Evolutionary conservation across 331 rosid genomes (phyloP).

Genomic region (Rhamnella rubrinervis): DNA sequence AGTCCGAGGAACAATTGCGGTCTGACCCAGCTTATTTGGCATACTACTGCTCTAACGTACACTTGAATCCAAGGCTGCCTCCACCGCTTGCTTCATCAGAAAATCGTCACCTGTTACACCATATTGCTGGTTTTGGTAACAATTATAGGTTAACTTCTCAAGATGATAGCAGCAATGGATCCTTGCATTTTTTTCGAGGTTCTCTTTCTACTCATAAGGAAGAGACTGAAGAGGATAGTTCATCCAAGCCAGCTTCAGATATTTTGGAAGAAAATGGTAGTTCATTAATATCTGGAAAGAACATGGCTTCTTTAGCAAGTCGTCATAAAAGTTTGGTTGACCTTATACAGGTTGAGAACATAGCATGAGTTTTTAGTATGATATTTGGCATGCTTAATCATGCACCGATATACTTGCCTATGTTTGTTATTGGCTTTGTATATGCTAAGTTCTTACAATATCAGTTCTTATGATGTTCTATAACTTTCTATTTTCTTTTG

Average conservation of each 20-base stretch:
- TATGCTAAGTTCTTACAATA: background rate
- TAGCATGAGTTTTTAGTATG: too few species aligned
- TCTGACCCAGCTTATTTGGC: slow-evolving; percentile 46
- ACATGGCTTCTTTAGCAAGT: slow-evolving; percentile 28
- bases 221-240: slow-evolving; percentile 36
- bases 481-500: background rate
- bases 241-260: slow-evolving; percentile 35
- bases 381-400: background rate
- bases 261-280: slow-evolving; percentile 22
- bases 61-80: slow-evolving; percentile 47
- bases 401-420: background rate
- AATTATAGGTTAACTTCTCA: slow-evolving; percentile 33
- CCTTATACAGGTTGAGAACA: slow-evolving; percentile 51
- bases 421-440: background rate
- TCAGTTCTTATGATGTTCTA: background rate
- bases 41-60: slow-evolving; percentile 26
- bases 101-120: slow-evolving; percentile 36
- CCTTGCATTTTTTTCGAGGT: slow-evolving; percentile 36
- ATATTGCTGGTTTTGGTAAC: slow-evolving; percentile 34
- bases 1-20: slow-evolving; percentile 40
- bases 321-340: slow-evolving; percentile 51
- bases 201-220: slow-evolving; percentile 43
- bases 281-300: slow-evolving; percentile 26
- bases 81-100: slow-evolving; percentile 45
- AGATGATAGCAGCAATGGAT: slow-evolving; percentile 37